A percentile compares a stretch with the other conserved stretches of the same genome.
phyloP scores from a whole-genome alignment of 1,284 basidiomycete species.

The Ustilago esculenta region DNA sequence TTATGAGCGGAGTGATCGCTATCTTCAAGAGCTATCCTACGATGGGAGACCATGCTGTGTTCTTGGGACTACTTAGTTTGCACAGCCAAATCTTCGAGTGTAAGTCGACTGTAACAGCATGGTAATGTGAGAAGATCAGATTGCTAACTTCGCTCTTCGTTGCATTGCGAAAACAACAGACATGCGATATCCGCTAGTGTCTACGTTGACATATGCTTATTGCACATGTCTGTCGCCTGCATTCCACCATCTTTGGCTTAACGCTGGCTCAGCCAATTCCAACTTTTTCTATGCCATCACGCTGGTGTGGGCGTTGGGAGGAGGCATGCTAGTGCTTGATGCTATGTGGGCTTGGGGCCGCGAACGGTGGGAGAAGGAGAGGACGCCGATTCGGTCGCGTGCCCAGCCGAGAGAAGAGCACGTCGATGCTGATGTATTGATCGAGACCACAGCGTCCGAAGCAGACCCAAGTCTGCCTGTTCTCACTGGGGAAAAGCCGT shows the following conservation, averaged over 20 bases:
- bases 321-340: slow-evolving; percentile 84
- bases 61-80: slow-evolving; percentile 79
- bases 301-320: slow-evolving; percentile 87
- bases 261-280: slow-evolving; percentile 91
- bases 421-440: slow-evolving; percentile 8
- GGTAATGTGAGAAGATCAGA: background rate
- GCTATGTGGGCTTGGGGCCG: slow-evolving; percentile 75
- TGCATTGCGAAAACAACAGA: slow-evolving; percentile 71
- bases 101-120: slow-evolving; percentile 68
- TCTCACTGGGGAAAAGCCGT: background rate
- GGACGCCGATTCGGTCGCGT: slow-evolving; percentile 26
- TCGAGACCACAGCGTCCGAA: slow-evolving; percentile 8
- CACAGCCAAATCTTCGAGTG: slow-evolving; percentile 86
- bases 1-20: slow-evolving; percentile 80
- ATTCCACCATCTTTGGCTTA: slow-evolving; percentile 91
- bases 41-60: slow-evolving; percentile 86
- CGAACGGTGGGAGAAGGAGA: slow-evolving; percentile 56
- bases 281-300: slow-evolving; percentile 98
- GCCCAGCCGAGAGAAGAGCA: background rate
- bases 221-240: slow-evolving; percentile 86
- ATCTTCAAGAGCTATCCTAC: slow-evolving; percentile 93
- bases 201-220: slow-evolving; percentile 83
- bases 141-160: slow-evolving; percentile 28
- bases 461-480: background rate
- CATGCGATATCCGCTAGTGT: slow-evolving; percentile 85